Base-by-base conservation (phyloP, 1,284 basidiomycete species). In the Cryptococcus hybrid region DNA sequence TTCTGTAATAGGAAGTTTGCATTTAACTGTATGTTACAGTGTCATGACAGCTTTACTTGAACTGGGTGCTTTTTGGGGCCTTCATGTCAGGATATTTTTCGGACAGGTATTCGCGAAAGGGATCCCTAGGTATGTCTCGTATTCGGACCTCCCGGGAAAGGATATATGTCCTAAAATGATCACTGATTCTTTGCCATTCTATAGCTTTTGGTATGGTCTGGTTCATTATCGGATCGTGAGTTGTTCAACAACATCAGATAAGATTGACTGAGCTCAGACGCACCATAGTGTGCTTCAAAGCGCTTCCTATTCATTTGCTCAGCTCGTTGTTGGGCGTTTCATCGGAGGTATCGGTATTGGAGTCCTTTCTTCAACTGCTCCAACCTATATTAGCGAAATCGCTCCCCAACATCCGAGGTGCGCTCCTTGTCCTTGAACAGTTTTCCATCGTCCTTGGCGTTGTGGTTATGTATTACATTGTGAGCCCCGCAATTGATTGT, bases 341-440 rank as follows among this genome's bases (percentile, higher is more conserved):
- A 50, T 71, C 43, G 65, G 60, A 5, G 63, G 61, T 39, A 55
- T 65, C 36, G 63, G 62, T 8, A 67, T 78, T 56, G 78, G 63
- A 30, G 55, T 70, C 56, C 70, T 64, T 53, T 77, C 60, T 61
- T 71, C 42, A 60, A 72, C 55, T 1, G 71, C 78, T 11, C 79
- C 79, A 34, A 64, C 75, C 30, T 78, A 75, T 60, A 71, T 78
- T 40, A 65, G 75, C 4, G 76, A 78, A 48, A 60, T 69, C 30
- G 58, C 66, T 1, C 64, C 67, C 69, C 0, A 66, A 71, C 47
- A 85, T 90, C 9, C 84, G 89, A 57, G 89, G 88, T 5, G 86
- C 86, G 68, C 78, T 90, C 46, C 87, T 90, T 43, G 86, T 85
- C 1, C 80, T 91, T 9, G 88, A 90, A 69, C 87, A 88, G 65